A percentile compares a stretch with the other conserved stretches of the same genome.
phyloP scores from a whole-genome alignment of 2,329 filamentous ascomycete species.

The Pseudocercospora cruenta region DNA sequence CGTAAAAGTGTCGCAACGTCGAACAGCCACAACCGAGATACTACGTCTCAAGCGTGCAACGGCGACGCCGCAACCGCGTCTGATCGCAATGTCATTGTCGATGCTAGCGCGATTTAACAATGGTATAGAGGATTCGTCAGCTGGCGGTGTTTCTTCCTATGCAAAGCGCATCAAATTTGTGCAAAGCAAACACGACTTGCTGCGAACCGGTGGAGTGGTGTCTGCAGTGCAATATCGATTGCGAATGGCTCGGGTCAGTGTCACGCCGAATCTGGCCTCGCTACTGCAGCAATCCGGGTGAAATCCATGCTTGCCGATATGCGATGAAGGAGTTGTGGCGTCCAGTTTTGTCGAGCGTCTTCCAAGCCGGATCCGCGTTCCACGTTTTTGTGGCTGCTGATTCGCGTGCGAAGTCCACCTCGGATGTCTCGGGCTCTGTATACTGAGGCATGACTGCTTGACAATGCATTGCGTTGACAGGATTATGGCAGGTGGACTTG shows the following conservation, averaged over 20 bases:
- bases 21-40: slow-evolving; percentile 3
- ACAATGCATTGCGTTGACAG: not conserved
- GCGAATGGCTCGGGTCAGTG: slow-evolving; percentile 11
- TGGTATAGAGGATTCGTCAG: not conserved
- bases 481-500: not conserved
- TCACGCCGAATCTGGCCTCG: slow-evolving; percentile 12
- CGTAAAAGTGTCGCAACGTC: not conserved
- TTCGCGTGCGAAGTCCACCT: not conserved
- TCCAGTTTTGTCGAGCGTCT: not conserved
- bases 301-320: slow-evolving; percentile 1
- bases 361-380: not conserved
- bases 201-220: slow-evolving; percentile 17
- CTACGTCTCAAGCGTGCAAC: not conserved
- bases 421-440: not conserved
- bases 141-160: not conserved
- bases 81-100: slow-evolving; percentile 3
- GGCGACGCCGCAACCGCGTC: slow-evolving; percentile 1
- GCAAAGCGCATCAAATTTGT: not conserved
- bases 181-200: not conserved
- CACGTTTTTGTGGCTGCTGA: not conserved
- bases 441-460: not conserved
- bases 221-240: not conserved
- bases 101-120: not conserved
- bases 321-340: not conserved
- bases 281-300: slow-evolving; percentile 9